phyloP scores from a whole-genome alignment of 2,329 filamentous ascomycete genomes.

The Elsinoe australis region DNA sequence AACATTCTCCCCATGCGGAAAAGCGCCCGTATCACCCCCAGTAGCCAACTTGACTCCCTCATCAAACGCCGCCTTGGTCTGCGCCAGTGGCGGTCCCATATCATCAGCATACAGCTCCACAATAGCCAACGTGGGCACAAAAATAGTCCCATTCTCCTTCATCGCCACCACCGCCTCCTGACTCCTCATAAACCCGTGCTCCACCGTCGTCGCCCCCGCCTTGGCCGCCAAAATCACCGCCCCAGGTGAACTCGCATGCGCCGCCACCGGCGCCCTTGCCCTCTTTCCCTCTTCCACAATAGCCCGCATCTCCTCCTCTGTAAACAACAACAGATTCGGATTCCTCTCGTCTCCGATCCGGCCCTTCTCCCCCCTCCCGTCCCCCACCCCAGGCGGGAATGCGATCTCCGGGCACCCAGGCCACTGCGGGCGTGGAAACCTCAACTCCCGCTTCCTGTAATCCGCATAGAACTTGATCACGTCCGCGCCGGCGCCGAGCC shows the following conservation, averaged over 20 bases:
- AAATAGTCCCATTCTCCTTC: constrained; percentile 40
- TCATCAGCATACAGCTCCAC: constrained; percentile 32
- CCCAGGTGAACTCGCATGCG: constrained; percentile 26
- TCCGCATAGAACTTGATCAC: constrained; percentile 32
- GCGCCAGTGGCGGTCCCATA: constrained; percentile 23
- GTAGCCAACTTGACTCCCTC: constrained; percentile 44
- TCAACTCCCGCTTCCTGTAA: constrained; percentile 26
- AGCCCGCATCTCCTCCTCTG: constrained; percentile 27
- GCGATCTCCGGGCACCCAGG: constrained; percentile 25
- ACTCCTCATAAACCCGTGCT: constrained; percentile 26
- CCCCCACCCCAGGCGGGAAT: constrained; percentile 21
- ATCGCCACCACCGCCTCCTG: constrained; percentile 39
- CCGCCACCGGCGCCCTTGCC: constrained; percentile 26
- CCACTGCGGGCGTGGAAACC: constrained; percentile 25
- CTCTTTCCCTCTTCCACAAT: constrained; percentile 27
- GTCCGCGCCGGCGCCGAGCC: constrained; percentile 30
- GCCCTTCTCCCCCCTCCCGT: constrained; percentile 1
- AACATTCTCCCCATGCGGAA: constrained; percentile 47
- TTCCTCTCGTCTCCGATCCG: constrained; percentile 22
- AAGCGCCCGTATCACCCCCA: constrained; percentile 49
- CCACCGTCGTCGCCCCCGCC: constrained; percentile 30
- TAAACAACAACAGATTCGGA: constrained; percentile 25
- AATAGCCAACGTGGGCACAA: constrained; percentile 48
- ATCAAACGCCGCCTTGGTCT: constrained; percentile 41
- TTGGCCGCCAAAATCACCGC: constrained; percentile 28